Evolutionary conservation across 768 basidiomycete species (phyloP).

Genomic region (Fomitopsis serialis): DNA sequence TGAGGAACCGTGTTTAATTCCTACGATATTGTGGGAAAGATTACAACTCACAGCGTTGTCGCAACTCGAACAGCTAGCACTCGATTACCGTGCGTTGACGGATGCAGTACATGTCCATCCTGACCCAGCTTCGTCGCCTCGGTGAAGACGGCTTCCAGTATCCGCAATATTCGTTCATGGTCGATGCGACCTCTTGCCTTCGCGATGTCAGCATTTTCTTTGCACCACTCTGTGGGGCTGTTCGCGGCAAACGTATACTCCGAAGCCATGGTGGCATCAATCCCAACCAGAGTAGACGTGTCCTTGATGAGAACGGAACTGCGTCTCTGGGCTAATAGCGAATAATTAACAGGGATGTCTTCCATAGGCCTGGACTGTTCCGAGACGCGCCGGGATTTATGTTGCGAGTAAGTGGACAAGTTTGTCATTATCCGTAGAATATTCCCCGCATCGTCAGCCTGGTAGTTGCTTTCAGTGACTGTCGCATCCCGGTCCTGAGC

Average conservation of each 20-base stretch:
- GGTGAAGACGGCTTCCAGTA: conserved; percentile 44
- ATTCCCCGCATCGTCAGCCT: conserved; percentile 46
- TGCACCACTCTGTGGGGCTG: conserved; percentile 42
- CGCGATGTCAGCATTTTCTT: conserved; percentile 57
- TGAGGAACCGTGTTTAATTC: conserved; percentile 16
- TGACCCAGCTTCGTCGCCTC: neutral
- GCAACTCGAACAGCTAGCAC: conserved; percentile 13
- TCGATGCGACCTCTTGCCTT: conserved; percentile 53
- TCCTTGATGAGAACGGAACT: conserved; percentile 57
- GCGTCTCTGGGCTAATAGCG: conserved; percentile 39
- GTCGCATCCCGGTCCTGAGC: conserved; percentile 48
- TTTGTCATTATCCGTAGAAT: conserved; percentile 78
- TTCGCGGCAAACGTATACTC: conserved; percentile 50
- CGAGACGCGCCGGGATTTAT: conserved; percentile 28
- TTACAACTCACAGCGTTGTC: conserved; percentile 21
- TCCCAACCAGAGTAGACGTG: conserved; percentile 42
- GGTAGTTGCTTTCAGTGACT: conserved; percentile 32
- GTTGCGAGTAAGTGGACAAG: conserved; percentile 40
- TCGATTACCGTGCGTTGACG: neutral
- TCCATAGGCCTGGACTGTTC: conserved; percentile 36
- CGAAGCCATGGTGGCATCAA: conserved; percentile 51
- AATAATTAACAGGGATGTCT: conserved; percentile 36
- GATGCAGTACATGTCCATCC: neutral
- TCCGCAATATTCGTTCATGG: conserved; percentile 65
- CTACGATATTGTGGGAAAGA: neutral